Evolutionary conservation across 768 basidiomycete species (phyloP).

Genomic region (Tulasnella sp.): DNA sequence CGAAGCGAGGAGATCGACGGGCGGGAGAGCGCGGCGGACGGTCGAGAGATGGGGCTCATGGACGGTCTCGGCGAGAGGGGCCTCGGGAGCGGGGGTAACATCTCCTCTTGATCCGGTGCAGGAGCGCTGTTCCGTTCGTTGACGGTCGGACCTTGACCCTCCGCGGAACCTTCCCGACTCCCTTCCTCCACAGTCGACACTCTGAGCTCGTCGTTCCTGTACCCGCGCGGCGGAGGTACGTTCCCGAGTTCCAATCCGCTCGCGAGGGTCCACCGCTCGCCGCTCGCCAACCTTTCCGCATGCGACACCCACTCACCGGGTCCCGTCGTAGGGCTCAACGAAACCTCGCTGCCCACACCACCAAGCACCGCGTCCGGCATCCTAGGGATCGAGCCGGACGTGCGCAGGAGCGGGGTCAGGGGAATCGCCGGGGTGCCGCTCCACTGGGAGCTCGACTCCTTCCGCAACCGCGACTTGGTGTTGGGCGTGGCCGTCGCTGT

Average conservation of each 20-base stretch:
- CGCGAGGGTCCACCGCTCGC: not conserved
- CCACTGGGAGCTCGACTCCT: not conserved
- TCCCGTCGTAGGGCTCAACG: not conserved
- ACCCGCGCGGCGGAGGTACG: not conserved
- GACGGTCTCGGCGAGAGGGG: not conserved
- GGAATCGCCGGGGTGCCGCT: not conserved
- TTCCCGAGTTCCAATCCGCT: not conserved
- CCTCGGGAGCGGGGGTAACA: not conserved
- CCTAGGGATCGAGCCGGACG: not conserved
- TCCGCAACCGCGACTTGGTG: not conserved
- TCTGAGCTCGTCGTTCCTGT: not conserved
- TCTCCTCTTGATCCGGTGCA: not conserved
- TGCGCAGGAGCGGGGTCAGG: not conserved
- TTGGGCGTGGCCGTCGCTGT: too few relatives aligned
- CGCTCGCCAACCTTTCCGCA: not conserved
- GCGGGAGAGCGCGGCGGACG: not conserved
- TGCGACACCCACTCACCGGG: not conserved
- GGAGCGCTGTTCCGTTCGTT: not conserved
- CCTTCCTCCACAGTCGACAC: not conserved
- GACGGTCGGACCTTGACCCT: not conserved
- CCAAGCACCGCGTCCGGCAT: not conserved
- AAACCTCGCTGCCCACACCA: not conserved
- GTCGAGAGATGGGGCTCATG: not conserved
- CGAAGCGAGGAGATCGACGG: not conserved
- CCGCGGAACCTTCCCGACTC: not conserved